These are phyloP conservation scores for Pythium oligandrum DNA, from an alignment of 352 stramenopile species.

Conservation along the genomic window DNA sequence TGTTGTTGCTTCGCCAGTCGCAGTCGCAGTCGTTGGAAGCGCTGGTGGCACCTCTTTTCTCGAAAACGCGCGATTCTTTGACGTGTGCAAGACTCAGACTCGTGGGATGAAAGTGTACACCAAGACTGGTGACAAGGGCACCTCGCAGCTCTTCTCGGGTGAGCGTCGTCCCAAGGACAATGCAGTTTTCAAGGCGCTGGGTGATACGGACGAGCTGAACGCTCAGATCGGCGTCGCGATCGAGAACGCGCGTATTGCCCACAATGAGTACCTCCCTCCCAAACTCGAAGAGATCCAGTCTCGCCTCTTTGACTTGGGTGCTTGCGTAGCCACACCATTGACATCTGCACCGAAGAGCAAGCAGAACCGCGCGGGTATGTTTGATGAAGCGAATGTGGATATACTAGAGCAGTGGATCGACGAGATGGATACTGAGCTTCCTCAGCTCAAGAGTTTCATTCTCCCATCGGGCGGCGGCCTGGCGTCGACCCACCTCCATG, in stretches of 20 bases:
- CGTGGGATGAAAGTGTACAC: slow-evolving; percentile 88
- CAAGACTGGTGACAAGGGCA: slow-evolving; percentile 90
- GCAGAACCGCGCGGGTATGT: slow-evolving; percentile 53
- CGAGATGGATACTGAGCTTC: slow-evolving; percentile 78
- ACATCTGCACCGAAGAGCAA: slow-evolving; percentile 56
- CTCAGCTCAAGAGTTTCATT: slow-evolving; percentile 86
- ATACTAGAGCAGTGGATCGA: slow-evolving; percentile 85
- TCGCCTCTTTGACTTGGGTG: slow-evolving; percentile 87
- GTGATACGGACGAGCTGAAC: slow-evolving; percentile 91
- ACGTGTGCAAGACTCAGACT: neutral
- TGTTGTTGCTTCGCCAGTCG: too few relatives aligned
- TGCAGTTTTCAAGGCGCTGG: slow-evolving; percentile 85
- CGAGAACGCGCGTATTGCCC: slow-evolving; percentile 33
- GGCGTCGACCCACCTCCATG: slow-evolving; percentile 81
- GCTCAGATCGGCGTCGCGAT: slow-evolving; percentile 62
- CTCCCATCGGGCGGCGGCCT: slow-evolving; percentile 72
- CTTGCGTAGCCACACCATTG: slow-evolving; percentile 82
- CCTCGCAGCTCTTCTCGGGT: slow-evolving; percentile 89
- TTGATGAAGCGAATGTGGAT: slow-evolving; percentile 60
- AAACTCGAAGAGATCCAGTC: slow-evolving; percentile 87
- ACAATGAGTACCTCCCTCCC: slow-evolving; percentile 43
- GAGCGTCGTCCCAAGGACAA: slow-evolving; percentile 85
- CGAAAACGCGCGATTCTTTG: too few relatives aligned
- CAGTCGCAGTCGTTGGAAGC: too few relatives aligned
- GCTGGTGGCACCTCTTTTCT: too few relatives aligned